phyloP scores from a whole-genome alignment of 176 grass and related monocot genomes.

The Hyparrhenia diplandra region DNA sequence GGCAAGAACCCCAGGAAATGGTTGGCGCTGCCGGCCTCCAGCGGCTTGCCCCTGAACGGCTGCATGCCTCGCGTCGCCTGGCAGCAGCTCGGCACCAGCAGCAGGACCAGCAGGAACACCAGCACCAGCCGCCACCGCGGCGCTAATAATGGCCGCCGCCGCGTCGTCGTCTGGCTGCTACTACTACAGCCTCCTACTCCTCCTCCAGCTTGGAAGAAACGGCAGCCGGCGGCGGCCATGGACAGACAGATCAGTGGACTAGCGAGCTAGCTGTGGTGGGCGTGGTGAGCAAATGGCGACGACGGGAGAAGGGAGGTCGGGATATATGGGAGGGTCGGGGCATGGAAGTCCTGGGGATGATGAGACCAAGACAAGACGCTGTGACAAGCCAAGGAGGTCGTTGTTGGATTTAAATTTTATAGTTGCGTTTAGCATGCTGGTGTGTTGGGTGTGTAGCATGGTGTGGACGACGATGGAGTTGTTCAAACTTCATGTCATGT shows the following conservation, averaged over 20 bases:
- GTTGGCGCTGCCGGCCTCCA: slow-evolving; percentile 42
- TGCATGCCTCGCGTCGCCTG: slow-evolving; percentile 62
- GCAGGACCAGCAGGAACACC: slow-evolving; percentile 12
- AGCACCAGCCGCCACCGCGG: background rate
- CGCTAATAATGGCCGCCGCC: background rate
- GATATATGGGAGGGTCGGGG: background rate
- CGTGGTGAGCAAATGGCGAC: slow-evolving; percentile 15
- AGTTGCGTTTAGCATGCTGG: background rate
- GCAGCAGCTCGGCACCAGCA: slow-evolving; percentile 48
- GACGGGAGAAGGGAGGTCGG: slow-evolving; percentile 9
- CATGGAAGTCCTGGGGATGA: background rate
- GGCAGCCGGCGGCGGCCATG: background rate
- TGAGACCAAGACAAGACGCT: background rate
- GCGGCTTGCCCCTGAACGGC: slow-evolving; percentile 46
- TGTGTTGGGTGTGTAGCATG: too few relatives aligned
- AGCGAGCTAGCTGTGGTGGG: background rate
- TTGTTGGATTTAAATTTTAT: background rate
- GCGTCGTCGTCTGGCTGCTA: background rate
- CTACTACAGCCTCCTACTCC: background rate
- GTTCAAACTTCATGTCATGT: background rate
- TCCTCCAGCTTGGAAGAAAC: slow-evolving; percentile 5
- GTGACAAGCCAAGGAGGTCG: background rate
- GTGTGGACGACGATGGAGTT: background rate
- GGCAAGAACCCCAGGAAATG: slow-evolving; percentile 75
- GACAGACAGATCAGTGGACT: background rate